Evolutionary conservation across 2,329 filamentous ascomycete species (phyloP), one percentile per base, ranked within the genome.

Genomic region (Talaromyces marneffei): DNA sequence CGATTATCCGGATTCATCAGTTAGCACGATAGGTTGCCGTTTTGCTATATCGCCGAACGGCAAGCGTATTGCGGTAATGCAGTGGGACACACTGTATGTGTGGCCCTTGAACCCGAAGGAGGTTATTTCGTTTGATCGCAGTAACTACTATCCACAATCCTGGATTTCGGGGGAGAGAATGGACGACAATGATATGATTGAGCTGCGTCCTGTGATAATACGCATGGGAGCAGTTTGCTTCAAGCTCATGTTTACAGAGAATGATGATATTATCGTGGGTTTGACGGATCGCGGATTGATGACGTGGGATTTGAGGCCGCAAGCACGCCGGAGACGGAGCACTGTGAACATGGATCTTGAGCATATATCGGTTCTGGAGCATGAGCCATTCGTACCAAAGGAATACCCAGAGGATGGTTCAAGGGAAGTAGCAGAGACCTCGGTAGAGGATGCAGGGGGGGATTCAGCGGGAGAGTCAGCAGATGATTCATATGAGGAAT

Each of bases 271-370:
- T 60, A 63, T 79, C 25, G 55, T 77, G 61, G 72, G 72, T 8
- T 65, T 79, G 56, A 79, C 77, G 12, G 77, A 79, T 65, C 70
- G 71, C 44, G 77, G 77, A 8, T 48, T 79, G 25, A 70, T 78
- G 69, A 64, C 69, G 3, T 74, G 75, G 71, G 63, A 74, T 65
- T 64, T 79, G 27, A 64, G 71, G n/a, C 67, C 72, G 12, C 57
- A 64, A 31, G 70, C 71, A 2, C 67, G 59, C 46, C 69, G 71
- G 2, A 66, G 62, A 39, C 68, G 69, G 59, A 62, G 52, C 10
- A 60, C 46, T 3, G 25, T 40, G 20, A 57, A 40, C 20, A 57
- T 58, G 42, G 48, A 60, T 29, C 20, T 59, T 48, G 37, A 58
- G 20, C 8, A 37, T 18, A 35, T 35, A 2, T 20, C 52, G 14